Evolutionary conservation across 108 stramenopile genomes (phyloP), one percentile per base, ranked within the genome.

Genomic region (Aurantiochytrium sp.): DNA sequence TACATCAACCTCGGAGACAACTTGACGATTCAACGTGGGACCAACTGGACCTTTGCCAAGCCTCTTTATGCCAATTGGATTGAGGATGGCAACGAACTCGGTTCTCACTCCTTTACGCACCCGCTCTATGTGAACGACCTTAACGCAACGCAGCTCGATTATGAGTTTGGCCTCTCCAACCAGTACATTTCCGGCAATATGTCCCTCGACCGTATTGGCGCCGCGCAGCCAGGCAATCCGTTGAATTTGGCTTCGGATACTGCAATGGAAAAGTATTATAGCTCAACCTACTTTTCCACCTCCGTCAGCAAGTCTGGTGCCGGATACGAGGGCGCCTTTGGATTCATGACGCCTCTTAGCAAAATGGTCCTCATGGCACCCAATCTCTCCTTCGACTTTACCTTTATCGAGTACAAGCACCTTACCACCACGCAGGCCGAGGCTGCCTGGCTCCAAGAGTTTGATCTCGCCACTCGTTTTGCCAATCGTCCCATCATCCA

Each of bases 351-450:
- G 23, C 76, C 76, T 12, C 43, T 45, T 6, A 53, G 23, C 45
- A 12, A 55, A 43, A 83, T 83, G 76, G 51, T 83, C n/a, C 28
- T 53, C 12, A 6, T 83, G 28, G 76, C 76, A 12, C 76, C 76
- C 45, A 83, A 83, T 45, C 19, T 83, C 19, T 83, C 45, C 76
- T 83, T 83, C 28, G 76, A 83, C 76, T 83, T 83, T 53, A 83
- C 76, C 76, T 28, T 83, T 53, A 47, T 83, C 51, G 76, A 53
- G 25, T 83, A 16, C 49, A 4, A 53, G 4, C 12, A 83, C 76
- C 28, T 25, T 45, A 83, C 76, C 49, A 12, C 76, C 3, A 23
- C 12, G 6, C 23, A 47, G 45, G 76, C 76, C 8, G 76, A 83
- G 51, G 76, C 76, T 12, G 45, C 51, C 4, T 83, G 76, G 76